Conservation (phyloP, 805 yeast genomes). For the Teunomyces kruisii region DNA sequence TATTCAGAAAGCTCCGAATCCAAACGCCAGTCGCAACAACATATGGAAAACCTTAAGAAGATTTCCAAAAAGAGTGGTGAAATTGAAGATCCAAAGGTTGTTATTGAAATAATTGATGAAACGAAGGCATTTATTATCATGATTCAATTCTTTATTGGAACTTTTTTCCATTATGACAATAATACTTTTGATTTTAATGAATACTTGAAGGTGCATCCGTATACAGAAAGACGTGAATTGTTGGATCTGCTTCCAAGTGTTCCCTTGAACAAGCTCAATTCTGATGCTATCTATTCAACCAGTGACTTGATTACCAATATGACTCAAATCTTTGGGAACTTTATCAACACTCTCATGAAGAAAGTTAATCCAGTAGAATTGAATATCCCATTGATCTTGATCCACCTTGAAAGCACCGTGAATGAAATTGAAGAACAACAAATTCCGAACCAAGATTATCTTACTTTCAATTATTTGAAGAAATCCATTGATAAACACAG, state of each 20-base stretch:
- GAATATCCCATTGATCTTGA: conserved; percentile 32
- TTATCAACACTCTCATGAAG: conserved; percentile 34
- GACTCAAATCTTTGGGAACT: conserved; percentile 46
- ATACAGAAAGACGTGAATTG: conserved; percentile 26
- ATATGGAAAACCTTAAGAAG: conserved; percentile 11
- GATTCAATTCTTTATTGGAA: conserved; percentile 40
- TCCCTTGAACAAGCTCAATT: conserved; percentile 31
- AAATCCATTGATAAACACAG: conserved; percentile 52
- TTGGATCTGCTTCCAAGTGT: conserved; percentile 27
- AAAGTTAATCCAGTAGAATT: conserved; percentile 37
- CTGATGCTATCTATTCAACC: conserved; percentile 42
- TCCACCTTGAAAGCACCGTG: conserved; percentile 26
- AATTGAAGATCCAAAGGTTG: conserved; percentile 31
- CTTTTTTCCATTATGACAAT: conserved; percentile 41
- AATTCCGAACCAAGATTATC: conserved; percentile 61
- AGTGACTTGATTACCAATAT: conserved; percentile 46
- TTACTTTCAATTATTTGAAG: conserved; percentile 47
- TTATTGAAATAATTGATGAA: conserved; percentile 37
- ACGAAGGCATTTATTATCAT: conserved; percentile 34
- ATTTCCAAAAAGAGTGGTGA: conserved; percentile 13
- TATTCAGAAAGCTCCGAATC: conserved; percentile 8
- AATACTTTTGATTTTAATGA: conserved; percentile 28
- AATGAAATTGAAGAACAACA: conserved; percentile 36
- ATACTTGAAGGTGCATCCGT: conserved; percentile 28
- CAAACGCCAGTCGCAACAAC: conserved; percentile 11